These are phyloP conservation scores for Fusarium dimerum DNA, from an alignment of 2,329 filamentous ascomycete genomes.

Conservation along the genomic window DNA sequence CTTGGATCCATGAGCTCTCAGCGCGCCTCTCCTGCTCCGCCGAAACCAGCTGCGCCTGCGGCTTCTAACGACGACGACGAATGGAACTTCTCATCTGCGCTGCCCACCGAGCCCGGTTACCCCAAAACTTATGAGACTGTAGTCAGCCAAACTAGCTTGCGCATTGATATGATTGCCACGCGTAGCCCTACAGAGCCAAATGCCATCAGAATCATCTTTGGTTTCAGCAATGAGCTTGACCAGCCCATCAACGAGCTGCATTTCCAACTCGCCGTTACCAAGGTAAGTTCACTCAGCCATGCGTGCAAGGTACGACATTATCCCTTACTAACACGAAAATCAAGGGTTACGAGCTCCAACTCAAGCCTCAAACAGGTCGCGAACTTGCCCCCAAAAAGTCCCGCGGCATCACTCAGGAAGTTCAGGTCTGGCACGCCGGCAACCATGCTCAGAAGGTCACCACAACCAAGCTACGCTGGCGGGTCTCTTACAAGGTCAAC, in stretches of 20 bases:
- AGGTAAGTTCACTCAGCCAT: slow-evolving; percentile 56
- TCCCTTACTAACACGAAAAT: slow-evolving; percentile 6
- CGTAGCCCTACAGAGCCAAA: slow-evolving; percentile 55
- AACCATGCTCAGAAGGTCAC: slow-evolving; percentile 68
- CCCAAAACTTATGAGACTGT: slow-evolving; percentile 64
- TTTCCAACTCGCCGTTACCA: slow-evolving; percentile 91
- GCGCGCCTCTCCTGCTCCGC: slow-evolving; percentile 29
- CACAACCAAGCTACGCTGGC: slow-evolving; percentile 87
- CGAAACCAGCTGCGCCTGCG: slow-evolving; percentile 31
- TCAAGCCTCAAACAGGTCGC: slow-evolving; percentile 84
- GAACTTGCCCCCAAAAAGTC: slow-evolving; percentile 72
- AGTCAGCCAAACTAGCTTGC: slow-evolving; percentile 70
- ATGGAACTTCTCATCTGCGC: slow-evolving; percentile 88
- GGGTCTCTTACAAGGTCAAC: slow-evolving; percentile 75
- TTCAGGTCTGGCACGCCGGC: slow-evolving; percentile 73
- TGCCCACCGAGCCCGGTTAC: slow-evolving; percentile 62
- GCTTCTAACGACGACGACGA: slow-evolving; percentile 73
- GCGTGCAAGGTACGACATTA: not conserved
- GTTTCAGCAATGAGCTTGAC: slow-evolving; percentile 80
- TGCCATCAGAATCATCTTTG: slow-evolving; percentile 69
- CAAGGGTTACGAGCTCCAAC: slow-evolving; percentile 76
- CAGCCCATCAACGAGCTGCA: slow-evolving; percentile 77
- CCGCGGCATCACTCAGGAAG: slow-evolving; percentile 77
- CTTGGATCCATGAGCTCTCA: slow-evolving; percentile 38
- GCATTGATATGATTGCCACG: slow-evolving; percentile 72